Conservation (phyloP, 805 yeast genomes). For the Barnettozyma pratensis region DNA sequence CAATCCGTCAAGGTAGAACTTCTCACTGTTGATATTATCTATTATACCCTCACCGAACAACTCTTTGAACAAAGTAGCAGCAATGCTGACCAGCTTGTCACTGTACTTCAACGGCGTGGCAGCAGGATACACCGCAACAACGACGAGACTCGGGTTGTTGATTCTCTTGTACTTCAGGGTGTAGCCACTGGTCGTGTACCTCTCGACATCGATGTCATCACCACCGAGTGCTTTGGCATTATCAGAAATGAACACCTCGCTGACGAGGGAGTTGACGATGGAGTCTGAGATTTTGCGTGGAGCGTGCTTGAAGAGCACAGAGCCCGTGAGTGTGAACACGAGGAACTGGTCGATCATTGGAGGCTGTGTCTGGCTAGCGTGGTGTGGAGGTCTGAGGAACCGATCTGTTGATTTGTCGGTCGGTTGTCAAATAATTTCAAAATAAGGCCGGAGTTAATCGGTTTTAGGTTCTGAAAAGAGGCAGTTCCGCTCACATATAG, state of each 20-base stretch:
- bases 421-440: no score
- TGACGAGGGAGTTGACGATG: conserved; percentile 42
- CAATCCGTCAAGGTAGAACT: conserved; percentile 25
- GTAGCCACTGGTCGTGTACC: conserved; percentile 33
- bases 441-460: no score
- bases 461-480: no score
- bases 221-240: conserved; percentile 18
- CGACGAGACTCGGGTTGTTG: conserved; percentile 39
- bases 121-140: conserved; percentile 39
- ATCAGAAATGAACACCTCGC: conserved; percentile 43
- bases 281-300: conserved; percentile 34
- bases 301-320: conserved; percentile 44
- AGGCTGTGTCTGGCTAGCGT: background rate
- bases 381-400: background rate
- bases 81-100: conserved; percentile 29
- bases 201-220: conserved; percentile 21
- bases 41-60: conserved; percentile 25
- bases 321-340: conserved; percentile 48
- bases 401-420: no score
- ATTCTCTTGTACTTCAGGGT: conserved; percentile 40
- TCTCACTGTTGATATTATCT: conserved; percentile 25
- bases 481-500: no score
- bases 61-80: conserved; percentile 27
- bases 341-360: conserved; percentile 43
- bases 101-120: conserved; percentile 30